Conservation (phyloP, 1,284 basidiomycete genomes). For the Vanrija sp. region DNA sequence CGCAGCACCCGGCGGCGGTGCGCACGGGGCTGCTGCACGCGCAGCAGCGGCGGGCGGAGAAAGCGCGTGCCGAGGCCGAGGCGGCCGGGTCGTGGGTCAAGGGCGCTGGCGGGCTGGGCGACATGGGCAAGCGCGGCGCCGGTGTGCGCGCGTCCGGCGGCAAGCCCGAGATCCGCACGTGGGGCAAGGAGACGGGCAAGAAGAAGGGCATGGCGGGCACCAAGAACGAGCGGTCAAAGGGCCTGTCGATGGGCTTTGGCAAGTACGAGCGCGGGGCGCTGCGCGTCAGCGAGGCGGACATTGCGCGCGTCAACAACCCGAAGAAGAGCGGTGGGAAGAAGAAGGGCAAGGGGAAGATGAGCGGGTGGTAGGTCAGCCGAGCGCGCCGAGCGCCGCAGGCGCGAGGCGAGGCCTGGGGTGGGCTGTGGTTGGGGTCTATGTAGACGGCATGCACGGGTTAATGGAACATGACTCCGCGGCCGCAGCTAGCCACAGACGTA, state of each 20-base stretch:
- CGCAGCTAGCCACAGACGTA: too few species aligned
- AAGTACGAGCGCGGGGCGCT: conserved; percentile 44
- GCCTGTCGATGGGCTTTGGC: conserved; percentile 47
- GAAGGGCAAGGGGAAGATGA: conserved; percentile 14
- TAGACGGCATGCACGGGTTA: neutral
- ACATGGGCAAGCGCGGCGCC: conserved; percentile 25
- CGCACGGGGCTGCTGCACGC: conserved; percentile 41
- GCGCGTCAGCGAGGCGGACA: conserved; percentile 40
- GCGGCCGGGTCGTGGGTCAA: conserved; percentile 40
- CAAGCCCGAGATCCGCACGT: conserved; percentile 22
- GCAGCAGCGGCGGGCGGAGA: conserved; percentile 26
- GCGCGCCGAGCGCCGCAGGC: neutral
- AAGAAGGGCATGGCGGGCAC: conserved; percentile 45
- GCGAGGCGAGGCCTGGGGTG: neutral
- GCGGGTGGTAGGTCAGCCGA: conserved; percentile 3
- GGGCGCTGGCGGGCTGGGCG: conserved; percentile 39
- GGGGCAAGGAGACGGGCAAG: conserved; percentile 28
- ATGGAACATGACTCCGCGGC: too few species aligned
- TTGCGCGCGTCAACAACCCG: conserved; percentile 26
- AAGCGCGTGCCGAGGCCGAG: conserved; percentile 31
- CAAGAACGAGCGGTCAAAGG: conserved; percentile 37
- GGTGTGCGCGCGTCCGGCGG: conserved; percentile 7
- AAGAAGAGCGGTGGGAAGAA: conserved; percentile 3
- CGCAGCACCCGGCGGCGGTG: conserved; percentile 40
- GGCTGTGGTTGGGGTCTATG: neutral